Base-by-base conservation (phyloP, 164 flowering plant species). In the Nelumbo lutea region DNA sequence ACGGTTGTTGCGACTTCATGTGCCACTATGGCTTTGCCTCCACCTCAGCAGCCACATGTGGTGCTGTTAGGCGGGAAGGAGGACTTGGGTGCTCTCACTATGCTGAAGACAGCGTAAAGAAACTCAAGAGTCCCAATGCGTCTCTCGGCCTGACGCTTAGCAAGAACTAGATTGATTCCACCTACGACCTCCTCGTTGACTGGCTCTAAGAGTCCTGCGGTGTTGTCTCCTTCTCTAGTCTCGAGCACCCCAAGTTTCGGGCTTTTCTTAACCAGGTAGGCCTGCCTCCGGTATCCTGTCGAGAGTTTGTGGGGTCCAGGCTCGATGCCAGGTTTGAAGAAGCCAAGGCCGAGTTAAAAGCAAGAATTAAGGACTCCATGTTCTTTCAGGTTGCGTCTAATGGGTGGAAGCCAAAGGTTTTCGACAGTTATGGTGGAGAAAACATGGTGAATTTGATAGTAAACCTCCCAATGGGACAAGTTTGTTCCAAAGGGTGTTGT, bases 391-490 rank as follows among this genome's bases (percentile, higher is more conserved):
- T 84, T 61, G 75, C 85, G 27, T 77, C 78, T 50, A 72, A 78
- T 68, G 85, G 87, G 13, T 81, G 85, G 85, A 75, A 72, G 67
- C 7, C 48, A 7, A 75, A 65, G 47, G 72, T 56, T 70, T 67
- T 59, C 68, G 70, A 69, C 13, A 60, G 42, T 6, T 5, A 63
- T 43, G 81, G 68, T 2, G 81, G 73, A 40, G 78, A 74, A 42
- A 76, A 61, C 7, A 0, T 46, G 48, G 48, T 4, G 48, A 46
- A 46, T 46, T 46, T 46, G 48, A 46, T 46, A 7, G 71, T 67
- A 82, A 80, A 77, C 76, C 82, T 47, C 87, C 87, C 4, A 82
- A 84, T 72, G 84, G 87, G 52, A 75, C 76, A 14, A 78, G 78
- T n/a, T 75, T 80, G 53, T 82, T 78, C 47, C 75, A 71, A 10